Evolutionary conservation across 2,329 filamentous ascomycete genomes (phyloP), one percentile per base, ranked within the genome.

Genomic region (Colletotrichum sp.): DNA sequence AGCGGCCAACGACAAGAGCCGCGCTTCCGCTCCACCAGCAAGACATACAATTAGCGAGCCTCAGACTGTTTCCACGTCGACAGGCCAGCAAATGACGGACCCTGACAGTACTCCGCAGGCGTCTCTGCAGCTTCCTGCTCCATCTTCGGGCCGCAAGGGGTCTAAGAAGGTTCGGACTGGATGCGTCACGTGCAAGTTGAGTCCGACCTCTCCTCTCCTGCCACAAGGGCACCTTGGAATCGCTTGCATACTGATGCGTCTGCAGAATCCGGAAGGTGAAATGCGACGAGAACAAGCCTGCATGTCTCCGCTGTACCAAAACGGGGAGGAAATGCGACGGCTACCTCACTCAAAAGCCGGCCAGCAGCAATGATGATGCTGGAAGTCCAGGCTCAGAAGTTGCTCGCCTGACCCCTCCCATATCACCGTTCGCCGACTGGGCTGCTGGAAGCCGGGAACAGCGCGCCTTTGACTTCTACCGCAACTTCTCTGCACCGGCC

Each of bases 311-410:
- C 72, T 92, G 90, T 79, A 86, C 85, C 39, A 89, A 87, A 72
- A 91, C 90, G 5, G 89, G 90, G 15, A 86, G 90, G 68, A 87
- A 86, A 78, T 92, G 90, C 79, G 90, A 92, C 79, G 90, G 90
- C 74, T 92, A 92, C 72, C 79, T 82, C 12, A 76, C 80, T 36
- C 78, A 74, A 80, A 65, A 77, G 80, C 24, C 26, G 24, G 24
- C 70, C 79, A 80, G 12, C 66, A 74, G 28, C 43, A 77, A 43
- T 34, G 59, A 36, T 67, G 1, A 73, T 78, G 5, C 74, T 77
- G 26, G 76, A 74, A 43, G 28, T 39, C 30, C 71, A 72, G 48
- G 59, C 64, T 16, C 32, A 78, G 13, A 81, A 24, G 6, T 32
- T 76, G 10, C 77, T 77, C 28, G 80, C 48, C 39, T 67, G 13